Percentiles rank a stretch among this genome's conserved stretches.
Evolutionary conservation across 345 rosid genomes (phyloP).

Genomic region (thale cress (Arabidopsis thaliana)): TAIR10.1 NC_003070.9:29340001-29340500

Average conservation of each 20-base stretch:
- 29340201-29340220: slow-evolving; percentile 46
- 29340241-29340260: slow-evolving; percentile 16
- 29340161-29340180: background rate
- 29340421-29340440: background rate
- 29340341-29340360: background rate
- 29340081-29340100: slow-evolving; percentile 12
- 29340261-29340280: background rate
- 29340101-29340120: slow-evolving; percentile 21
- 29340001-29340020: slow-evolving; percentile 24
- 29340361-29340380: background rate
- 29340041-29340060: slow-evolving; percentile 16
- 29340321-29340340: slow-evolving; percentile 18
- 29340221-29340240: slow-evolving; percentile 42
- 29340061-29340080: slow-evolving; percentile 14
- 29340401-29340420: slow-evolving; percentile 18
- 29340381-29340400: background rate
- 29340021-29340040: slow-evolving; percentile 38
- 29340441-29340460: background rate
- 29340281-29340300: slow-evolving; percentile 27
- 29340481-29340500: background rate
- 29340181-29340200: slow-evolving; percentile 39
- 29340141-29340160: background rate
- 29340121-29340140: background rate
- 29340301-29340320: slow-evolving; percentile 34
- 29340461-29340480: background rate